Percentiles rank a stretch among this genome's conserved stretches.
These are phyloP conservation scores for Bremia lactucae DNA, from an alignment of 352 stramenopile species.

Conservation along the genomic window DNA sequence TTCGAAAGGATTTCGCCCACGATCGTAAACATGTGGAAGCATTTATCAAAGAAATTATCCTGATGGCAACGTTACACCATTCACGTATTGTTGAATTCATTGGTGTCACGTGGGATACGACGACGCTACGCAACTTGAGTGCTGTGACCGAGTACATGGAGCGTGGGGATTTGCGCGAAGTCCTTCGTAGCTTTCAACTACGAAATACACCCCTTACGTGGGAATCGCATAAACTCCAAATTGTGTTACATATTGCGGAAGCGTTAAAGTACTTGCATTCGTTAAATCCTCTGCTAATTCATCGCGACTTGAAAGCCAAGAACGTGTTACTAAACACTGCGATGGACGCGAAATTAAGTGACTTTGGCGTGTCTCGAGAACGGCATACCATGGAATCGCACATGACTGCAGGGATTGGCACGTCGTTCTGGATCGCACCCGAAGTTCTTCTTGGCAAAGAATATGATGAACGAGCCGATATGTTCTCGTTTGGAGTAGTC, in stretches of 20 bases:
- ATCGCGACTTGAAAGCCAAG: conserved; percentile 66
- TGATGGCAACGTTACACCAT: conserved; percentile 48
- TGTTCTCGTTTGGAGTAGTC: conserved; percentile 45
- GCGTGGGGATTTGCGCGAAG: conserved; percentile 47
- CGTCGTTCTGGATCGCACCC: conserved; percentile 62
- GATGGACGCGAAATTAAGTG: conserved; percentile 63
- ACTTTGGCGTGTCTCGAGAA: conserved; percentile 65
- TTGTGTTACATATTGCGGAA: conserved; percentile 46
- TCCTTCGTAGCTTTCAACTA: conserved; percentile 39
- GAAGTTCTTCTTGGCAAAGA: conserved; percentile 47
- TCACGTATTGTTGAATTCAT: conserved; percentile 59
- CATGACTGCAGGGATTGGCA: conserved; percentile 61
- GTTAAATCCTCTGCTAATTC: conserved; percentile 52
- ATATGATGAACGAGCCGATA: conserved; percentile 47
- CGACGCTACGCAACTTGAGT: conserved; percentile 36
- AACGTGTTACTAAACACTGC: conserved; percentile 60
- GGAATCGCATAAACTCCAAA: conserved; percentile 39
- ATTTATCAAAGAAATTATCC: conserved; percentile 59
- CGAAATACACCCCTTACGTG: conserved; percentile 34
- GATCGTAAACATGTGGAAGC: conserved; percentile 47
- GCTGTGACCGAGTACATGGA: conserved; percentile 71
- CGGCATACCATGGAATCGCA: conserved; percentile 45
- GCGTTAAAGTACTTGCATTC: conserved; percentile 60
- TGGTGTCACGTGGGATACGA: conserved; percentile 55
- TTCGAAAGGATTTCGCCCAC: conserved; percentile 33